Conservation (phyloP, 2,329 filamentous ascomycete genomes). For the Rhynchosporium graminicola region DNA sequence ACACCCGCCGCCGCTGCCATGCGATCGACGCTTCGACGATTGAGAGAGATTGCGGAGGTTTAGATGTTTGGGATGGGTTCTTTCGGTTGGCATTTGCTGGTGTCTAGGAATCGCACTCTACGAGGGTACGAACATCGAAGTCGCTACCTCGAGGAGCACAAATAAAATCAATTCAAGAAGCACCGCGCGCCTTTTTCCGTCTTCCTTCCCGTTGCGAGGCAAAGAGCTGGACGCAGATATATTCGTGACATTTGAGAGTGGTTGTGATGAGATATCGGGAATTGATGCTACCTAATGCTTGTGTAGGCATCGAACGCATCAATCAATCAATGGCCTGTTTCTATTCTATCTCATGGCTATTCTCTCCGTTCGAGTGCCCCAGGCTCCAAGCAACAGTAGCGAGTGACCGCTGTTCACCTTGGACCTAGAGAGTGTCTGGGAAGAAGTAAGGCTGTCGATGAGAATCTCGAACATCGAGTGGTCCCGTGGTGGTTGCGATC, state of each 20-base stretch:
- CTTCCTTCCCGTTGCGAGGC: slow-evolving; percentile 22
- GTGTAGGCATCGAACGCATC: slow-evolving; percentile 18
- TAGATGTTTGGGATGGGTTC: slow-evolving; percentile 51
- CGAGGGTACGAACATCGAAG: slow-evolving; percentile 37
- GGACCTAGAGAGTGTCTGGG: background rate
- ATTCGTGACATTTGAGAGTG: slow-evolving; percentile 27
- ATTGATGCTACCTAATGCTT: slow-evolving; percentile 19
- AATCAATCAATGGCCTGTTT: no score
- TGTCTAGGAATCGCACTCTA: slow-evolving; percentile 39
- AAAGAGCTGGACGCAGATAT: slow-evolving; percentile 17
- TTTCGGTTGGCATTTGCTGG: slow-evolving; percentile 40
- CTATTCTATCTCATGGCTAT: no score
- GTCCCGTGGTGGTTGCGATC: no score
- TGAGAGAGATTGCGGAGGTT: slow-evolving; percentile 97
- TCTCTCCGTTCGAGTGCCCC: no score
- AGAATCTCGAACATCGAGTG: slow-evolving; percentile 4
- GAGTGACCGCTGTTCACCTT: slow-evolving; percentile 9
- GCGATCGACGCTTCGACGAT: slow-evolving; percentile 93
- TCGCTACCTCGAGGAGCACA: slow-evolving; percentile 38
- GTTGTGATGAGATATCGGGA: slow-evolving; percentile 17
- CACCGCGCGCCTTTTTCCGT: slow-evolving; percentile 25
- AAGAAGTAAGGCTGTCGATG: slow-evolving; percentile 19
- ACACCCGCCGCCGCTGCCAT: slow-evolving; percentile 92
- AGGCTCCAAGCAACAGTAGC: slow-evolving; percentile 7
- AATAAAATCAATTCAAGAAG: slow-evolving; percentile 38